Percentiles rank a stretch among this genome's conserved stretches.
phyloP scores from a whole-genome alignment of 225 moss, liverwort and hornwort species.

The Physcomitrium patens region DNA sequence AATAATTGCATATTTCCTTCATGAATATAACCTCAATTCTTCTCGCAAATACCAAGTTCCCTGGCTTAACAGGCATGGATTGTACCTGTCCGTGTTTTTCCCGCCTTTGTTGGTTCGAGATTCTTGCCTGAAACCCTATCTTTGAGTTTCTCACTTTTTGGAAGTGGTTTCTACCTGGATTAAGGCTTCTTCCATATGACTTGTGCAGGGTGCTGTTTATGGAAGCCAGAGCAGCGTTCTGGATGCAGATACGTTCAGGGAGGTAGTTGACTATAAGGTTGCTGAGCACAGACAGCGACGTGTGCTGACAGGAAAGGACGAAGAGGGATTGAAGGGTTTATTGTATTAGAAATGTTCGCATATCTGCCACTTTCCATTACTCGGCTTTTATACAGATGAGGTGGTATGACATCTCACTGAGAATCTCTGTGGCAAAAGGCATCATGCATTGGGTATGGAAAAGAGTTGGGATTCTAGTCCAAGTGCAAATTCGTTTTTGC shows the following conservation, averaged over 20 bases:
- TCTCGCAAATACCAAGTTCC: too few relatives aligned
- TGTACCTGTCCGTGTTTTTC: too few relatives aligned
- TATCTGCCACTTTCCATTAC: slow-evolving; percentile 8
- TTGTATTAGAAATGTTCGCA: slow-evolving; percentile 29
- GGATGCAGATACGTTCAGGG: slow-evolving; percentile 67
- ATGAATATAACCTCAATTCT: too few relatives aligned
- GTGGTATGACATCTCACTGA: slow-evolving; percentile 11
- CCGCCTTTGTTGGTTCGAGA: background rate
- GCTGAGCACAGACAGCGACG: slow-evolving; percentile 79
- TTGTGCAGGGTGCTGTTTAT: slow-evolving; percentile 78
- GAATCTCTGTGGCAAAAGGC: slow-evolving; percentile 9
- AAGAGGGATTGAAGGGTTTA: slow-evolving; percentile 36
- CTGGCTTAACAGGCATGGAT: too few relatives aligned
- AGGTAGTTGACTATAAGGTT: slow-evolving; percentile 88
- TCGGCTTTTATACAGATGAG: slow-evolving; percentile 19
- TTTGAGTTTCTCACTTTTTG: slow-evolving; percentile 6
- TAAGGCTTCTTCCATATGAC: background rate
- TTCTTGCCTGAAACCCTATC: background rate
- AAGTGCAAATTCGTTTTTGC: slow-evolving; percentile 29
- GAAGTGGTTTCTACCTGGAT: slow-evolving; percentile 16
- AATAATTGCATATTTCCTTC: background rate
- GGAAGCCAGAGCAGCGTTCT: slow-evolving; percentile 77
- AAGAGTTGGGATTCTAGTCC: slow-evolving; percentile 25
- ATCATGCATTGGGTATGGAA: background rate
- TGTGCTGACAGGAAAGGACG: slow-evolving; percentile 42